Percentiles rank a stretch among this genome's conserved stretches.
These are phyloP conservation scores for Psilocybe cubensis DNA, from an alignment of 768 basidiomycete genomes.

Conservation along the genomic window DNA sequence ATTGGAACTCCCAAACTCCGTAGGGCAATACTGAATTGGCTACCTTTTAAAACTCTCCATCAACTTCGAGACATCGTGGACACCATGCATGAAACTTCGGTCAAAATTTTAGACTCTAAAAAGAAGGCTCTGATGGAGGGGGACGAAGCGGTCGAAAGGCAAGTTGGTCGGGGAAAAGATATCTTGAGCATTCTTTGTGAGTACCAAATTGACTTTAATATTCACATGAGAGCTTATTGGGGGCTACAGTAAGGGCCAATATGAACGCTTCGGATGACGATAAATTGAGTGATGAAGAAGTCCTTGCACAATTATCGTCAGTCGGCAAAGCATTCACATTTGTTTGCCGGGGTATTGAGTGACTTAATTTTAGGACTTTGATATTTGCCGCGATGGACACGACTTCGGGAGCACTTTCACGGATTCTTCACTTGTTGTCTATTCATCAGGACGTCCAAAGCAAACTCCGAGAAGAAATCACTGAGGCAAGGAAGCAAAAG, in stretches of 20 bases:
- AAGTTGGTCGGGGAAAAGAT: constrained; percentile 45
- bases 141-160: constrained; percentile 34
- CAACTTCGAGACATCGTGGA: constrained; percentile 34
- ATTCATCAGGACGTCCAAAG: constrained; percentile 35
- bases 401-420: constrained; percentile 29
- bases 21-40: background rate
- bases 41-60: constrained; percentile 31
- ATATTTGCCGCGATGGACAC: constrained; percentile 34
- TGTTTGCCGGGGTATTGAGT: background rate
- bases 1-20: constrained; percentile 26
- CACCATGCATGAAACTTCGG: constrained; percentile 37
- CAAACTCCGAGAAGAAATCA: constrained; percentile 29
- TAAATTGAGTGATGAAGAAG: constrained; percentile 35
- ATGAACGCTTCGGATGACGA: constrained; percentile 34
- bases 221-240: background rate
- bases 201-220: constrained; percentile 12
- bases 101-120: constrained; percentile 39
- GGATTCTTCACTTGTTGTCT: constrained; percentile 28
- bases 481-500: constrained; percentile 24
- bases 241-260: constrained; percentile 42
- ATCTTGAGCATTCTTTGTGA: constrained; percentile 50
- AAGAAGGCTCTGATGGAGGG: constrained; percentile 37
- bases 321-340: constrained; percentile 8
- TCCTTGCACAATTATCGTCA: constrained; percentile 41
- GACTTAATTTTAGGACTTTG: constrained; percentile 20